Base-by-base conservation (phyloP, 148 eudicot genomes). In the Vaccinium vitisidaea region DNA sequence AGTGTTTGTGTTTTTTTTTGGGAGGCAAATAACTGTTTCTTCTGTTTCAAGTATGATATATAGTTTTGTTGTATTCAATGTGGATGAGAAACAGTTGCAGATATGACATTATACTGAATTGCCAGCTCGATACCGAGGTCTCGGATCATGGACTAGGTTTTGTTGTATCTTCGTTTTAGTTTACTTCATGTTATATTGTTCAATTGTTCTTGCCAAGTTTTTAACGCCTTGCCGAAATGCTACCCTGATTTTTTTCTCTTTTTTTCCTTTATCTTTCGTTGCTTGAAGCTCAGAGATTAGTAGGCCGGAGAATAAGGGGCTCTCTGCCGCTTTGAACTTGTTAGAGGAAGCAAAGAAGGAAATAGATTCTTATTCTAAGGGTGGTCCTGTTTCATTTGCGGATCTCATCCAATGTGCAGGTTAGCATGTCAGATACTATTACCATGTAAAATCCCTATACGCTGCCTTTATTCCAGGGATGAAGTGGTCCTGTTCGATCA, bases 321-420 rank as follows among this genome's bases (percentile, higher is more conserved):
- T 97, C 48, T 90, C 99, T 84, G 87, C 88, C 71, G 97, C 98
- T 86, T 21, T 97, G 80, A 88, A 54, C 83, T 87, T 95, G 30
- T 75, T 95, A 84, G 95, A 94, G 88, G 98, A 92, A 61, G 92
- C 87, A 76, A 97, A 97, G 87, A 97, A 95, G 87, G 96, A 94
- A 78, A 95, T 97, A 81, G 99, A 97, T 90, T 92, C 94, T 56
- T 83, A 90, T 84, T 95, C 98, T 55, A 95, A 94, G 89, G 98
- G 98, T 10, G 99, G 99, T 15, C 96, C 99, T 11, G 88, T 97
- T 74, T 88, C 96, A 61, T 97, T 67, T 80, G 89, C 98, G 16
- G 99, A 95, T 88, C 99, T 97, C 89, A 90, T 97, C 86, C 98
- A 95, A 86, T 82, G 8, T 80, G 96, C 93, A 92, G 98, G 98